Evolutionary conservation across 2,329 filamentous ascomycete genomes (phyloP).

Genomic region (Trichothecium roseum): DNA sequence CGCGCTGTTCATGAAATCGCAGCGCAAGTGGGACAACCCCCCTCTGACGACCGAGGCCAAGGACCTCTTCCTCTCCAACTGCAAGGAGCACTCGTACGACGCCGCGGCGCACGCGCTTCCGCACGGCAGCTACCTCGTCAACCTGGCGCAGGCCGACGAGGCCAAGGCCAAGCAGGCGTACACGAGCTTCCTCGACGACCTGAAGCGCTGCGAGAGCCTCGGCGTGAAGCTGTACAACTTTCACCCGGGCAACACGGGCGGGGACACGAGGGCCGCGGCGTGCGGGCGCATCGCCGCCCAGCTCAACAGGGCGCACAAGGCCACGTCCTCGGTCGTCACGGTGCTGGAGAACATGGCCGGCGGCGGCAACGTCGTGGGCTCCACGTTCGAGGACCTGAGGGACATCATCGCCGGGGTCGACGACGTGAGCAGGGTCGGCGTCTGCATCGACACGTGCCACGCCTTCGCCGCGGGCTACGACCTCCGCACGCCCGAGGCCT

Average conservation of each 20-base stretch:
- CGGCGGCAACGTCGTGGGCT: constrained; percentile 76
- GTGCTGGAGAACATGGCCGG: constrained; percentile 95
- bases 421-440: constrained; percentile 75
- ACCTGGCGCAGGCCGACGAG: constrained; percentile 75
- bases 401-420: constrained; percentile 74
- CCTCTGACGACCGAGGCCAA: constrained; percentile 59
- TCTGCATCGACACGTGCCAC: constrained; percentile 96
- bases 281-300: constrained; percentile 70
- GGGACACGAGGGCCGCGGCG: constrained; percentile 55
- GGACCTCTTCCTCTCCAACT: constrained; percentile 58
- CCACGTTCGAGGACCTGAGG: constrained; percentile 73
- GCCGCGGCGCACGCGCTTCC: constrained; percentile 67
- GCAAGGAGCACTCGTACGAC: constrained; percentile 61
- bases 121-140: constrained; percentile 93
- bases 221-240: constrained; percentile 96
- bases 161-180: constrained; percentile 81
- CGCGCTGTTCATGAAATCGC: constrained; percentile 90
- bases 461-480: constrained; percentile 93
- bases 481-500: constrained; percentile 63
- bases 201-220: constrained; percentile 72
- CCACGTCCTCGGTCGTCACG: constrained; percentile 66
- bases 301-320: constrained; percentile 71
- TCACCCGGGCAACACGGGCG: constrained; percentile 78
- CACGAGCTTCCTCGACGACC: constrained; percentile 74
- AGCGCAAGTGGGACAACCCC: constrained; percentile 88